Base-by-base conservation (phyloP, 2,329 filamentous ascomycete genomes). In the Neobulgaria alba region DNA sequence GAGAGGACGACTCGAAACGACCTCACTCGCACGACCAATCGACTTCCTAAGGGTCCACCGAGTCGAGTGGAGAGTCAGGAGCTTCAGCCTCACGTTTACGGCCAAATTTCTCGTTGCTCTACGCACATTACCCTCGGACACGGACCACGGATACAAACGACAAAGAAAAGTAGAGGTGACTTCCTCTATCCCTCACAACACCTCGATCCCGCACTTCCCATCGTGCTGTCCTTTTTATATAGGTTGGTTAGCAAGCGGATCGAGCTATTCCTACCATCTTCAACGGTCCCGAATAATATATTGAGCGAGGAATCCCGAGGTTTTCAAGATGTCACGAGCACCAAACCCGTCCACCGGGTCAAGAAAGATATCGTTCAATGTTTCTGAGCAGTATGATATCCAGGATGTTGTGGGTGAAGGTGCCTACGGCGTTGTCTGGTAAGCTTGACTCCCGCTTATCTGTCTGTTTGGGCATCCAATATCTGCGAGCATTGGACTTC, bases 311-410 rank as follows among this genome's bases (percentile, higher is more conserved):
- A 7, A 26, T 7, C 7, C 12, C 23, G 23, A 19, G 26, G n/a
- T 17, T 17, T 20, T 41, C 42, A 54, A 36, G 30, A 59, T 58
- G 51, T 58, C 69, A 57, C 51, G 74, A 69, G 57, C 77, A 71
- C 63, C 66, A 20, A 61, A 61, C 49, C 54, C 55, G 17, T 46
- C 72, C 43, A 66, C 72, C 57, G 75, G 75, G 56, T 82, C 79
- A 56, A 77, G 92, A 63, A 98, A 96, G 77, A 98, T 98, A 64
- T 96, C 89, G 42, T 98, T 98, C 80, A 98, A 98, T 61, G 92
- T 98, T 49, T 95, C 89, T 60, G 92, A 98, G 66, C 92, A 98
- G 66, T 98, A 98, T 63, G 92, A 98, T 61, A 98, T 98, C 53
- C 90, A 96, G 64, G 92, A 98, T 80, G 92, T 98, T 36, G 93